These are phyloP conservation scores for Salix udensis DNA, from an alignment of 345 rosid species.

Conservation along the genomic window DNA sequence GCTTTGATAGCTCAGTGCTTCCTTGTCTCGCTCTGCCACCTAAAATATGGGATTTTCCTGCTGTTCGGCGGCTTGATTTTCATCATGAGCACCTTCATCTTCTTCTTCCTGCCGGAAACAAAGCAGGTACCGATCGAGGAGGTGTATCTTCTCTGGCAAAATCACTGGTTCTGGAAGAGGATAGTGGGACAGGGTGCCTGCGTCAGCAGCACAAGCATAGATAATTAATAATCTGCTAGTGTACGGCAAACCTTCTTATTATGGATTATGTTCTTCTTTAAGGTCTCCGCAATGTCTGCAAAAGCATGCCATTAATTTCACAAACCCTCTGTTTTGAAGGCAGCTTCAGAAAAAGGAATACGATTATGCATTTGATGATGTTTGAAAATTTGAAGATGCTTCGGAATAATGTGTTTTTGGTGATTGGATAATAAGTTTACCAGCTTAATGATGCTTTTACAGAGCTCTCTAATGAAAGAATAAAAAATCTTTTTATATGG, in stretches of 20 bases:
- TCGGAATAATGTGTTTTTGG: too few relatives aligned
- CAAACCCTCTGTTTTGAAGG: not conserved
- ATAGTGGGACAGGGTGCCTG: not conserved
- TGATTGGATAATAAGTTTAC: too few relatives aligned
- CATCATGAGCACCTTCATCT: slow-evolving; percentile 28
- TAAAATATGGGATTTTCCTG: slow-evolving; percentile 28
- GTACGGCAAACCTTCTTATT: not conserved
- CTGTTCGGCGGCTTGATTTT: slow-evolving; percentile 25
- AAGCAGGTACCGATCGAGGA: slow-evolving; percentile 36
- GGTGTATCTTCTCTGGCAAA: slow-evolving; percentile 28
- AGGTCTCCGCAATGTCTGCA: not conserved
- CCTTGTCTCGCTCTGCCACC: slow-evolving; percentile 20
- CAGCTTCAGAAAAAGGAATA: not conserved
- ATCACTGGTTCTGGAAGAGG: slow-evolving; percentile 31
- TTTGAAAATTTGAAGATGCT: too few relatives aligned
- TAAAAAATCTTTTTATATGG: too few relatives aligned
- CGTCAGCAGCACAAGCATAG: not conserved
- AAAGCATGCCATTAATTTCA: not conserved
- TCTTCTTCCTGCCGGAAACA: slow-evolving; percentile 39
- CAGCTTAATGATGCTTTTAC: too few relatives aligned
- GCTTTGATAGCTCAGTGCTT: slow-evolving; percentile 27
- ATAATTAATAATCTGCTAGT: not conserved
- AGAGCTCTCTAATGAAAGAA: too few relatives aligned
- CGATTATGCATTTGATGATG: too few relatives aligned
- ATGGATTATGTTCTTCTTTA: not conserved